Evolutionary conservation across 192 early-diverging fungal genomes (phyloP).

Genomic region (Phlyctochytrium arcticum): DNA sequence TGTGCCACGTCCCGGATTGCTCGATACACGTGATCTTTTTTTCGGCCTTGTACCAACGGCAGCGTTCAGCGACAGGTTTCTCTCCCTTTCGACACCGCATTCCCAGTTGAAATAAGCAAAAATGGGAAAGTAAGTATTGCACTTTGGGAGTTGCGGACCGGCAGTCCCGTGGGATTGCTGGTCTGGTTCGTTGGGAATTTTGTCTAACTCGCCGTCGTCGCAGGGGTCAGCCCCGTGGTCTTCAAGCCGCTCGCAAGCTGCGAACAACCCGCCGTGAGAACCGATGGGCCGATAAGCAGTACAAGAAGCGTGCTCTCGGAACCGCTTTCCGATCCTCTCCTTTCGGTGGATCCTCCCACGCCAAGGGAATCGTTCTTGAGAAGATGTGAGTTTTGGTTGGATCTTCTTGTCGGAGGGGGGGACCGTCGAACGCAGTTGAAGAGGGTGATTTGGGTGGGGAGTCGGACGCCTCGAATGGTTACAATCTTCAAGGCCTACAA

Average conservation of each 20-base stretch:
- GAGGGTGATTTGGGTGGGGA: too few species aligned
- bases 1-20: not conserved
- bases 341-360: slow-evolving; percentile 99
- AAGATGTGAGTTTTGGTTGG: slow-evolving; percentile 79
- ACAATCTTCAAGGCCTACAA: too few species aligned
- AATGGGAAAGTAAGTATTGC: slow-evolving; percentile 2
- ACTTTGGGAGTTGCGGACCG: not conserved
- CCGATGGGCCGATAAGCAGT: slow-evolving; percentile 98
- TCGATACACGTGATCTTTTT: not conserved
- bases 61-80: not conserved
- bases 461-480: too few species aligned
- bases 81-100: not conserved
- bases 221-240: slow-evolving; percentile 91
- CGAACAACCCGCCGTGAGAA: slow-evolving; percentile 96
- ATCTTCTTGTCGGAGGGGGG: too few species aligned
- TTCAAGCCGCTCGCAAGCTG: slow-evolving; percentile 97
- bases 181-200: not conserved
- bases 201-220: not conserved
- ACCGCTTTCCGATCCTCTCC: slow-evolving; percentile 98
- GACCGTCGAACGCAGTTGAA: too few species aligned
- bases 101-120: not conserved
- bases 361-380: slow-evolving; percentile 99
- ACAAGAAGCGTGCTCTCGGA: slow-evolving; percentile 98
- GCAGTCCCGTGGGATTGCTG: not conserved
- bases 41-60: not conserved